Evolutionary conservation across 2,329 filamentous ascomycete species (phyloP).

Genomic region (Emergomyces pasteurianus): DNA sequence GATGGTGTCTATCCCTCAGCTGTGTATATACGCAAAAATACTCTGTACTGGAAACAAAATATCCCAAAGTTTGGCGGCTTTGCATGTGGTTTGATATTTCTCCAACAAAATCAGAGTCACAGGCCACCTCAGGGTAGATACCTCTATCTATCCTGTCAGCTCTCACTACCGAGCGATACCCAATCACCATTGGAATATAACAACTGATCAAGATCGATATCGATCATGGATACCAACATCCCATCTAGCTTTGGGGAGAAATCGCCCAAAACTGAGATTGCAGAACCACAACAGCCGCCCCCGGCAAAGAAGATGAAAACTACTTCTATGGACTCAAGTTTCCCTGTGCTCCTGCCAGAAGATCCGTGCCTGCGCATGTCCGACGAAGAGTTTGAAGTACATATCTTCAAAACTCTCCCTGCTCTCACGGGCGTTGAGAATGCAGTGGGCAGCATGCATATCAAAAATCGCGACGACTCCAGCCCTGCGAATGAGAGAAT

Average conservation of each 20-base stretch:
- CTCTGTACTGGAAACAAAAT: background rate
- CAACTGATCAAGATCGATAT: background rate
- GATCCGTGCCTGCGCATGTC: conserved; percentile 6
- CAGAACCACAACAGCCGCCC: background rate
- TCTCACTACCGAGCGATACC: background rate
- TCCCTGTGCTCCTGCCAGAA: conserved; percentile 8
- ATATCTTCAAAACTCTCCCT: conserved; percentile 3
- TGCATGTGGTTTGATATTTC: background rate
- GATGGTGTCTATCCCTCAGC: no score
- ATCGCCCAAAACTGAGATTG: background rate
- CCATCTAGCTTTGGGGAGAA: background rate
- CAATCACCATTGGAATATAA: background rate
- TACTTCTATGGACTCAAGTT: conserved; percentile 8
- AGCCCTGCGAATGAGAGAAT: background rate
- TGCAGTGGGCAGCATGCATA: conserved; percentile 32
- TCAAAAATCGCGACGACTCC: conserved; percentile 39
- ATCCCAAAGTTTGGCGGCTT: background rate
- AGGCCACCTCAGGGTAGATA: background rate
- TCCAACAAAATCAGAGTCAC: background rate
- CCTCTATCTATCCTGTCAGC: background rate
- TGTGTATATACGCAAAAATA: background rate
- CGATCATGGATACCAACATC: background rate
- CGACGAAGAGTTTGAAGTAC: conserved; percentile 3
- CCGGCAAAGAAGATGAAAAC: background rate
- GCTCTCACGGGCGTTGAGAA: background rate